These are phyloP conservation scores for Mastigamoeba balamuthi DNA, from an alignment of 78 protist species.

Conservation along the genomic window DNA sequence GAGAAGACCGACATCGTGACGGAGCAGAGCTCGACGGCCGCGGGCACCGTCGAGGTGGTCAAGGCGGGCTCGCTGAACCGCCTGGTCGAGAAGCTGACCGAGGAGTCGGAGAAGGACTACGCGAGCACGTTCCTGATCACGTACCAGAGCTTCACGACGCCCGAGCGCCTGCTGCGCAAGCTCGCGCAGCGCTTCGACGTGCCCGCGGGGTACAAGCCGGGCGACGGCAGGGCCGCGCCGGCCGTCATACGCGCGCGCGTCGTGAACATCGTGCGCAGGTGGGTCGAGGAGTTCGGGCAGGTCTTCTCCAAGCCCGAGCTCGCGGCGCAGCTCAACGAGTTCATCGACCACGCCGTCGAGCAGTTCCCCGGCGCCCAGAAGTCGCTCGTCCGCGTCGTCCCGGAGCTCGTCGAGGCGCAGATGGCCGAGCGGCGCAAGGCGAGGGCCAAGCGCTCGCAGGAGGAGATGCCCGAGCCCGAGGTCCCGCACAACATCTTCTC, in stretches of 20 bases:
- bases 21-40: constrained; percentile 12
- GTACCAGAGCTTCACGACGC: constrained; percentile 45
- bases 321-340: constrained; percentile 20
- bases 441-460: no score
- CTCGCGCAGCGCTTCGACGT: constrained; percentile 18
- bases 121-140: constrained; percentile 47
- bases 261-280: constrained; percentile 14
- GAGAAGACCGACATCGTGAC: constrained; percentile 24
- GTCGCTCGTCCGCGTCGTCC: no score
- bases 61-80: constrained; percentile 42
- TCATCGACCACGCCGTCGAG: neutral
- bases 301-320: constrained; percentile 39
- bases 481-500: constrained; percentile 60
- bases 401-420: no score
- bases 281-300: constrained; percentile 25
- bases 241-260: constrained; percentile 10
- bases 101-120: constrained; percentile 45
- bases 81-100: constrained; percentile 42
- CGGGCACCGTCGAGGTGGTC: constrained; percentile 40
- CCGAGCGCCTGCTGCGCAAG: constrained; percentile 35
- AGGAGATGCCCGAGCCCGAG: constrained; percentile 55
- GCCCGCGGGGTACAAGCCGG: neutral
- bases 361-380: neutral
- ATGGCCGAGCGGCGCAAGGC: no score
- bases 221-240: neutral